phyloP scores from a whole-genome alignment of 345 rosid species.

The Hibiscus mutabilis region DNA sequence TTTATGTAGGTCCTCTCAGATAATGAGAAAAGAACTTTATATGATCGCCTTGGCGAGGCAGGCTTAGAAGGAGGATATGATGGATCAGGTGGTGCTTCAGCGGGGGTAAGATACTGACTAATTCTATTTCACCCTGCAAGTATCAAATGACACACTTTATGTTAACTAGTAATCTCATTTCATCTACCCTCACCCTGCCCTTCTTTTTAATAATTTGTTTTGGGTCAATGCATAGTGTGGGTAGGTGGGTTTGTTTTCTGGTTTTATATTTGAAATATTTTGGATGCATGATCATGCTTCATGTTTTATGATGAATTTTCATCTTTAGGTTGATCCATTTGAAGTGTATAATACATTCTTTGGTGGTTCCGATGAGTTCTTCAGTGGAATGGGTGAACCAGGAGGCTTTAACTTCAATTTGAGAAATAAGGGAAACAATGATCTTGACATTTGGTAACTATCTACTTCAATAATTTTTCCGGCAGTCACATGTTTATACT shows the following conservation, averaged over 20 bases:
- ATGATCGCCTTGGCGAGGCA: slow-evolving; percentile 81
- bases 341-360: slow-evolving; percentile 74
- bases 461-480: neutral
- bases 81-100: slow-evolving; percentile 41
- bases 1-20: slow-evolving; percentile 82
- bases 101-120: slow-evolving; percentile 41
- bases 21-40: slow-evolving; percentile 78
- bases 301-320: slow-evolving; percentile 4
- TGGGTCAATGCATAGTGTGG: neutral
- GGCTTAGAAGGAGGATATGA: slow-evolving; percentile 58
- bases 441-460: slow-evolving; percentile 73
- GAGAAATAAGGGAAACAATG: slow-evolving; percentile 39
- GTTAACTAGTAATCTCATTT: neutral
- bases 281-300: slow-evolving; percentile 3
- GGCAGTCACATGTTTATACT: neutral
- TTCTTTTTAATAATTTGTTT: neutral
- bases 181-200: neutral
- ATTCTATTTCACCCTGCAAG: slow-evolving; percentile 7
- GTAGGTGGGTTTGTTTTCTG: neutral
- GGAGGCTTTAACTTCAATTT: slow-evolving; percentile 54
- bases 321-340: slow-evolving; percentile 76
- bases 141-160: neutral
- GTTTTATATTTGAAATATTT: neutral
- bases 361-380: slow-evolving; percentile 68
- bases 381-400: slow-evolving; percentile 48